A percentile compares a stretch with the other conserved stretches of the same genome.
Evolutionary conservation across 352 stramenopile genomes (phyloP).

Genomic region (Pelagophyceae sp.): DNA sequence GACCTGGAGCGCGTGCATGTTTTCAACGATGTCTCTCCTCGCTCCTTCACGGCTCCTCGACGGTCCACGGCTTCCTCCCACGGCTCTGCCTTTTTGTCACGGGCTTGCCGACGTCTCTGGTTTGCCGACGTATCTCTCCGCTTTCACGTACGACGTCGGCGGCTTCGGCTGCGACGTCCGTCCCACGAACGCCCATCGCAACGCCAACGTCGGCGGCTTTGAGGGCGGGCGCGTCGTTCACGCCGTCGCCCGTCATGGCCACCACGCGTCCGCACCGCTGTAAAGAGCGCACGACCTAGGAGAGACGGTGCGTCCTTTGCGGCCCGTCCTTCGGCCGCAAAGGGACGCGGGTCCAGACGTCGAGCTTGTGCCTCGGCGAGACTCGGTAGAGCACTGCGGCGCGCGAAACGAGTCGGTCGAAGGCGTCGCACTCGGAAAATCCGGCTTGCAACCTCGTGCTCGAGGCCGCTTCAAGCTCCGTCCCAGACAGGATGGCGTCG

Average conservation of each 20-base stretch:
- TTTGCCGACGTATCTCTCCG: too few relatives aligned
- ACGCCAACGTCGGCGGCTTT: slow-evolving; percentile 74
- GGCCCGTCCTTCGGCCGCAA: too few relatives aligned
- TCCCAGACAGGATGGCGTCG: slow-evolving; percentile 36
- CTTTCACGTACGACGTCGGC: slow-evolving; percentile 59
- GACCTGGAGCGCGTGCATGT: too few relatives aligned
- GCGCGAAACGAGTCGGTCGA: slow-evolving; percentile 65
- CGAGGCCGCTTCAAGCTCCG: slow-evolving; percentile 42
- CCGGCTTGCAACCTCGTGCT: slow-evolving; percentile 19
- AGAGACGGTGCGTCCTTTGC: too few relatives aligned
- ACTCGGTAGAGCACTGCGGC: slow-evolving; percentile 90
- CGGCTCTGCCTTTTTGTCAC: too few relatives aligned
- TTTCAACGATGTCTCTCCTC: too few relatives aligned
- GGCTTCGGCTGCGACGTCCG: slow-evolving; percentile 86
- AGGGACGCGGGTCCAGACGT: too few relatives aligned
- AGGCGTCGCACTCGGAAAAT: too few relatives aligned
- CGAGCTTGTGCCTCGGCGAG: slow-evolving; percentile 85
- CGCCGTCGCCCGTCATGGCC: slow-evolving; percentile 94
- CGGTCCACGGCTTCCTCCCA: too few relatives aligned
- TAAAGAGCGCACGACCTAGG: slow-evolving; percentile 83
- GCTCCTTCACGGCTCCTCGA: too few relatives aligned
- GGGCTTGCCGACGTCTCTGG: too few relatives aligned
- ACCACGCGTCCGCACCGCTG: slow-evolving; percentile 83
- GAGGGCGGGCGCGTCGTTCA: slow-evolving; percentile 92
- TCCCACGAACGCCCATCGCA: slow-evolving; percentile 95